Evolutionary conservation across 495 filamentous ascomycete species (phyloP).

Genomic region (Hypoxylon trugodes): DNA sequence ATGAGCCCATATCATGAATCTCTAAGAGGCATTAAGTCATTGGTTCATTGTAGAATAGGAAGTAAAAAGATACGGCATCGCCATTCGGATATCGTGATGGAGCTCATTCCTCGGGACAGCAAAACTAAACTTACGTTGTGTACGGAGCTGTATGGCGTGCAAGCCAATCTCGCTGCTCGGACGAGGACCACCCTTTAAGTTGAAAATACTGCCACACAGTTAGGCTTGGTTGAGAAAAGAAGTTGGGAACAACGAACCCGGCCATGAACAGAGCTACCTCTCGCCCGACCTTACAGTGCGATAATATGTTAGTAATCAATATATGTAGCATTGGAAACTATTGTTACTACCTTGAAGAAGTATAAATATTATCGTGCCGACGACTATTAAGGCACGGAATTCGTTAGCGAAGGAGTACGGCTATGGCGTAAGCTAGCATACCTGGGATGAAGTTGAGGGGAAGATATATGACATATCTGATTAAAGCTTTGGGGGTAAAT

Average conservation of each 20-base stretch:
- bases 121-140: conserved; percentile 68
- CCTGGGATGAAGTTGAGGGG: conserved; percentile 89
- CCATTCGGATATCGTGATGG: neutral
- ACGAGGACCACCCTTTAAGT: conserved; percentile 78
- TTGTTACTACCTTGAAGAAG: conserved; percentile 68
- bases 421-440: conserved; percentile 29
- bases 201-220: conserved; percentile 75
- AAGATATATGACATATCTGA: conserved; percentile 81
- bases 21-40: neutral
- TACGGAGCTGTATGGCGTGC: conserved; percentile 70
- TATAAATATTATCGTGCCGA: conserved; percentile 84
- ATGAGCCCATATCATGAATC: conserved; percentile 17
- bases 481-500: conserved; percentile 69
- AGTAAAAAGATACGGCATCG: neutral
- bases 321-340: neutral
- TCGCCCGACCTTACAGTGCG: conserved; percentile 46
- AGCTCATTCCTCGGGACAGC: neutral
- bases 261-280: conserved; percentile 50
- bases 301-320: conserved; percentile 19
- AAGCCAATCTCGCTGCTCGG: conserved; percentile 70
- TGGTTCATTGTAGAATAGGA: too few species aligned
- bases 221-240: conserved; percentile 19
- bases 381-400: conserved; percentile 54
- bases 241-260: conserved; percentile 34
- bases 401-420: neutral